Percentiles rank a stretch among this genome's conserved stretches.
Evolutionary conservation across 2,329 filamentous ascomycete species (phyloP).

Genomic region (Aspergillus spinulosporus): DNA sequence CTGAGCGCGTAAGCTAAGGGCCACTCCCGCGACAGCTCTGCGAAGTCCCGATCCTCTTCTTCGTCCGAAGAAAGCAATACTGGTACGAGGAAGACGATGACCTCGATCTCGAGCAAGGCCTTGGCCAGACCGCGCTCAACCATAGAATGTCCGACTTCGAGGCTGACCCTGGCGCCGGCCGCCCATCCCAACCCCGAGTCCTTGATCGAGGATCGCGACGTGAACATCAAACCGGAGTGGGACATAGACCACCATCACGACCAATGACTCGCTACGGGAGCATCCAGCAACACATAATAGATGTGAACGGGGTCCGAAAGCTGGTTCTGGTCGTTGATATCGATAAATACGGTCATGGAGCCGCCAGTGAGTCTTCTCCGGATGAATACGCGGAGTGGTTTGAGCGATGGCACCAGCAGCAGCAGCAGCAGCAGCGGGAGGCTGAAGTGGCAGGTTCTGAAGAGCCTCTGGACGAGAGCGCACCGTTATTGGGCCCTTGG

Average conservation of each 20-base stretch:
- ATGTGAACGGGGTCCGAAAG: not conserved
- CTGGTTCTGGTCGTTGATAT: not conserved
- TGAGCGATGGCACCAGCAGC: not conserved
- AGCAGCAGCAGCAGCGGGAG: not conserved
- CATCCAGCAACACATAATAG: not conserved
- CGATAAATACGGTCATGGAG: not conserved
- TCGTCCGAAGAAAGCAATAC: not conserved
- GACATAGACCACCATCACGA: not conserved
- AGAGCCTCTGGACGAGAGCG: not conserved
- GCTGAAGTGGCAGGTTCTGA: not conserved
- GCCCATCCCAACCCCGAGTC: not conserved
- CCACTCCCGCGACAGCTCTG: not conserved
- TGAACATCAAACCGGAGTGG: not conserved
- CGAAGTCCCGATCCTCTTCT: not conserved
- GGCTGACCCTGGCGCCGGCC: not conserved
- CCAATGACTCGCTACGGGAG: not conserved
- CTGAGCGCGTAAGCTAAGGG: not conserved
- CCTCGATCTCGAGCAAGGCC: not conserved
- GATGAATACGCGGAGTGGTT: not conserved
- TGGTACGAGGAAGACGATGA: not conserved
- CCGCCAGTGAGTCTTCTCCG: not conserved
- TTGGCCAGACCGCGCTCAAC: not conserved
- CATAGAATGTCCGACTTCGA: not conserved
- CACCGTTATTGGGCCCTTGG: not conserved
- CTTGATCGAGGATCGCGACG: not conserved